Evolutionary conservation across 805 yeast species (phyloP).

Genomic region (Saccharomycopsis synnaedendra): DNA sequence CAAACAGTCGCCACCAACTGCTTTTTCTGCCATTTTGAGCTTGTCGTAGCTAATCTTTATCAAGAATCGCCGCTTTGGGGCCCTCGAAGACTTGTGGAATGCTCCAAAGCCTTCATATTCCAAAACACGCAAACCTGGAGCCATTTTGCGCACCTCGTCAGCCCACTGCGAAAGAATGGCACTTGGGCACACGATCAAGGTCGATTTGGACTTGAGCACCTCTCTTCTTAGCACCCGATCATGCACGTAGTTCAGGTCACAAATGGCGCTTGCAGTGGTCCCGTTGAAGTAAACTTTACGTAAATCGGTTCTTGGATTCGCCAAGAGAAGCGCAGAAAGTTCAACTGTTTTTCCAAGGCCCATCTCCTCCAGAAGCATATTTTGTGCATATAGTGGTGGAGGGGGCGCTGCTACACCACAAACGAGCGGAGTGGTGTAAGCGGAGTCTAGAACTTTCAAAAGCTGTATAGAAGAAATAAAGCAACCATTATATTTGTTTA

Average conservation of each 20-base stretch:
- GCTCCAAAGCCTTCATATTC: conserved; percentile 49
- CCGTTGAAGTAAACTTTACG: background rate
- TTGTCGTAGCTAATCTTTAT: conserved; percentile 5
- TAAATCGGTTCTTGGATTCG: conserved; percentile 39
- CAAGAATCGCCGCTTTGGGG: conserved; percentile 1
- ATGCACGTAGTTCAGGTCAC: conserved; percentile 23
- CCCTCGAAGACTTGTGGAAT: conserved; percentile 16
- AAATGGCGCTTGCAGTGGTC: conserved; percentile 14
- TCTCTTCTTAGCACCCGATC: conserved; percentile 33
- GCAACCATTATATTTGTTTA: conserved; percentile 39
- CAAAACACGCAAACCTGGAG: conserved; percentile 50
- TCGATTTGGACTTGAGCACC: conserved; percentile 48
- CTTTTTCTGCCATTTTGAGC: conserved; percentile 1
- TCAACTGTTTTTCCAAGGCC: conserved; percentile 95
- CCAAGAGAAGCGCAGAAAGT: conserved; percentile 48
- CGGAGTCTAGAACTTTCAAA: conserved; percentile 18
- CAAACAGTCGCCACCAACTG: background rate
- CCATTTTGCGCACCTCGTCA: conserved; percentile 48
- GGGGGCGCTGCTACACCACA: too few species aligned
- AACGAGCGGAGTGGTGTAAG: too few species aligned
- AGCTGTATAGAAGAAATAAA: conserved; percentile 27
- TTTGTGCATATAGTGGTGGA: conserved; percentile 30
- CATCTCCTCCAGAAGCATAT: conserved; percentile 89
- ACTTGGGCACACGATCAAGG: conserved; percentile 78
- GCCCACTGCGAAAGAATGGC: conserved; percentile 82